These are phyloP conservation scores for Saturnispora kantuleensis DNA, from an alignment of 805 yeast genomes.

Conservation along the genomic window DNA sequence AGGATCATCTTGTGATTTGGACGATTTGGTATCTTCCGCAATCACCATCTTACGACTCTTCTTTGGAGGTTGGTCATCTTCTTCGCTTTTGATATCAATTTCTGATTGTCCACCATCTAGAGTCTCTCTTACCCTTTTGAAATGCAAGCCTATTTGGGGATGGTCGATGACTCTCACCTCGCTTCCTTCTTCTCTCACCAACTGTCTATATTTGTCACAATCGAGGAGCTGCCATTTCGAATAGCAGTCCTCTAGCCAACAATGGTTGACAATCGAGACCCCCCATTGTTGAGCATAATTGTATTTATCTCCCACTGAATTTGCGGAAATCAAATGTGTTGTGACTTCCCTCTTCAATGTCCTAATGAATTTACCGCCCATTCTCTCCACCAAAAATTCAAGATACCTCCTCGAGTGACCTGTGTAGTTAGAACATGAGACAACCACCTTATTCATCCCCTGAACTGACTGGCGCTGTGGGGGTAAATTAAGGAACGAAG, in stretches of 20 bases:
- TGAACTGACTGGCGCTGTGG: conserved; percentile 41
- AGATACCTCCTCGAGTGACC: conserved; percentile 79
- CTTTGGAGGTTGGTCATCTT: neutral
- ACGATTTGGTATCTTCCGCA: too few species aligned
- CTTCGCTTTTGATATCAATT: neutral
- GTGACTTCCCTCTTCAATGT: conserved; percentile 49
- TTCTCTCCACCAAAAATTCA: conserved; percentile 45
- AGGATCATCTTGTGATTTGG: too few species aligned
- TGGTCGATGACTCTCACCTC: conserved; percentile 41
- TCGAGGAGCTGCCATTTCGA: conserved; percentile 49
- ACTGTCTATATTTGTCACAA: conserved; percentile 36
- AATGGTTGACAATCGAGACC: conserved; percentile 59
- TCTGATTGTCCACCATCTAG: neutral
- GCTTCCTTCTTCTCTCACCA: conserved; percentile 27
- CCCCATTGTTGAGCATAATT: conserved; percentile 66
- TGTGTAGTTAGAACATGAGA: conserved; percentile 70
- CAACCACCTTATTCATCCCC: conserved; percentile 42
- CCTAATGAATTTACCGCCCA: conserved; percentile 73
- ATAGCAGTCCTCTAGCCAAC: conserved; percentile 83
- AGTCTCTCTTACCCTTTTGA: neutral
- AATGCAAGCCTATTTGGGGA: neutral
- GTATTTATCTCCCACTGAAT: conserved; percentile 62
- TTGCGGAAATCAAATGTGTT: conserved; percentile 64
- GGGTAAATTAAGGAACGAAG: conserved; percentile 60
- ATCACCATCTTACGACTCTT: neutral